phyloP scores from a whole-genome alignment of 2,329 filamentous ascomycete genomes.

The Metarhizium humberi region DNA sequence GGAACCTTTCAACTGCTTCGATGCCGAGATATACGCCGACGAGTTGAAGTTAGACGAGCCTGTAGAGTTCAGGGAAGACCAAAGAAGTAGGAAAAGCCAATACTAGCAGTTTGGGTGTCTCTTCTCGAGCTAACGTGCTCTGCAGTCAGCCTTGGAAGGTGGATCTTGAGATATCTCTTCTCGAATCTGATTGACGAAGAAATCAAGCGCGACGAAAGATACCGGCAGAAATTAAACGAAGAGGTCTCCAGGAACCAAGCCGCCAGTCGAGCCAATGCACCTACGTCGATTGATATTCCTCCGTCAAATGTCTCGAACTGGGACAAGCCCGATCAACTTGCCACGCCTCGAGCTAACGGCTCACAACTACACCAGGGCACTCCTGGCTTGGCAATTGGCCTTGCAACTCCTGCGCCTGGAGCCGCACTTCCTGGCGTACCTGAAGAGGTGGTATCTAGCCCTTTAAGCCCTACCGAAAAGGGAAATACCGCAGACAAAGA shows the following conservation, averaged over 20 bases:
- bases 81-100: constrained; percentile 59
- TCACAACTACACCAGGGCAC: constrained; percentile 53
- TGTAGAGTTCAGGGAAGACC: constrained; percentile 83
- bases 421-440: constrained; percentile 35
- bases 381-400: constrained; percentile 68
- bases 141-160: constrained; percentile 88
- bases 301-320: constrained; percentile 23
- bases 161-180: constrained; percentile 90
- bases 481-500: constrained; percentile 54
- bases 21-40: constrained; percentile 94
- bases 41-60: constrained; percentile 66
- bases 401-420: constrained; percentile 54
- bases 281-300: constrained; percentile 46
- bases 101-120: neutral
- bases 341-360: constrained; percentile 58
- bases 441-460: constrained; percentile 34
- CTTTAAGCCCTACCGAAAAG: constrained; percentile 44
- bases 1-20: constrained; percentile 93
- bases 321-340: constrained; percentile 35
- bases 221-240: constrained; percentile 60
- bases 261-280: constrained; percentile 46
- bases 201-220: constrained; percentile 67
- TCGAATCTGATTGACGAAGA: constrained; percentile 83
- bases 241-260: constrained; percentile 48
- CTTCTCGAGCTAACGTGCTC: constrained; percentile 13